Base-by-base conservation (phyloP, 139 green algal genomes). In the Eudorina sp. region DNA sequence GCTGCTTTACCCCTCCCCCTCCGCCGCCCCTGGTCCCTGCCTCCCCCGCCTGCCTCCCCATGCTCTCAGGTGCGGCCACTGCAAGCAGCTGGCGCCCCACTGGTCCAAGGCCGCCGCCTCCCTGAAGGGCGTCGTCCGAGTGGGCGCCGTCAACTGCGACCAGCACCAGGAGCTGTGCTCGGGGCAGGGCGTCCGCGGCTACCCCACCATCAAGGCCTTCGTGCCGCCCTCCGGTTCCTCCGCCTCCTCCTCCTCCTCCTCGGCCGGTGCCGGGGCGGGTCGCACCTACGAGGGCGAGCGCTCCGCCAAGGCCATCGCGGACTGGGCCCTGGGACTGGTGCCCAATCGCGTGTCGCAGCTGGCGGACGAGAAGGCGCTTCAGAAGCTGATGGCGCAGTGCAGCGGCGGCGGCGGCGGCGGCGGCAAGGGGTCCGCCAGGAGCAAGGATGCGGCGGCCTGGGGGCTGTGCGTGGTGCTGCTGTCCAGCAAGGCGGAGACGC, bases 61-160 rank as follows among this genome's bases (percentile, higher is more conserved):
- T 78, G 8, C 11, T 4, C 38, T 0, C 83, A 88, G 83, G 83
- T 95, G 94, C 87, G 94, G 94, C 5, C 95, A 97, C 92, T 97
- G 95, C 89, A 84, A 91, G n/a, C 68, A 94, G 64, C 90, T 98
- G 80, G 92, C 93, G 3, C 94, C 93, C 72, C 96, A 98, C 83
- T 98, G 94, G 93, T 89, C 82, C 36, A 91, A 95, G 85, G 87
- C 95, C 19, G 96, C 94, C 5, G 79, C 78, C 1, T 86, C 94
- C 7, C 92, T 98, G 29, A 94, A 95, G 76, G 96, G 95, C 5
- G 92, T 98, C 0, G 94, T 94, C 19, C 93, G 92, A 36, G 94
- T 97, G 62, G 94, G 87, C 25, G 96, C 93, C 3, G 93, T 98
- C 31, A 96, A 98, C 91, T 98, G 96, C 79, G 96, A 98, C 29